Evolutionary conservation across 345 rosid genomes (phyloP).

Genomic region (Rhizophora mangle): DNA sequence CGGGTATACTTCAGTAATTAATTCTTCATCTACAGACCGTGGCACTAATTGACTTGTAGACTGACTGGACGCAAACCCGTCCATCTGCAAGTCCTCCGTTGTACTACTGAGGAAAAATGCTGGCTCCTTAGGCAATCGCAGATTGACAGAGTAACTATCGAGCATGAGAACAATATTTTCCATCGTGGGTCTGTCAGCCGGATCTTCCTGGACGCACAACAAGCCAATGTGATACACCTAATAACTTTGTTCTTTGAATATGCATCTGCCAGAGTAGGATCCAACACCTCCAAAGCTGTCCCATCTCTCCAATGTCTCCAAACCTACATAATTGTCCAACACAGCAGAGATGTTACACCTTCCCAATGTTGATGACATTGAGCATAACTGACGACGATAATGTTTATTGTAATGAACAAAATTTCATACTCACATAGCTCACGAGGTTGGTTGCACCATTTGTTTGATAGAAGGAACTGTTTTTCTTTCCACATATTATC

Average conservation of each 20-base stretch:
- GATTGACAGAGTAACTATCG: slow-evolving; percentile 37
- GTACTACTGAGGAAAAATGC: slow-evolving; percentile 24
- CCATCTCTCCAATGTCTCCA: not conserved
- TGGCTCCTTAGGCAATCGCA: slow-evolving; percentile 36
- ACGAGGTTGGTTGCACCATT: slow-evolving; percentile 25
- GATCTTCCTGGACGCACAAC: slow-evolving; percentile 63
- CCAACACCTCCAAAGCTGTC: slow-evolving; percentile 41
- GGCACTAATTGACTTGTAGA: slow-evolving; percentile 23
- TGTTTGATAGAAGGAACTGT: slow-evolving; percentile 23
- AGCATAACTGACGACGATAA: not conserved
- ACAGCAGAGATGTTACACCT: not conserved
- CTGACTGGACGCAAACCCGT: slow-evolving; percentile 2
- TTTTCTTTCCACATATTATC: slow-evolving; percentile 34
- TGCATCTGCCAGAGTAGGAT: slow-evolving; percentile 31
- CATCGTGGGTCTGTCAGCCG: slow-evolving; percentile 46
- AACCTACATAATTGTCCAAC: not conserved
- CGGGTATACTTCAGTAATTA: slow-evolving; percentile 39
- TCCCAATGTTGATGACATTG: not conserved
- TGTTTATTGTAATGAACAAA: not conserved
- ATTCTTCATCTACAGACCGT: slow-evolving; percentile 30
- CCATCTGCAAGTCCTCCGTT: not conserved
- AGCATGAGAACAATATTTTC: slow-evolving; percentile 44
- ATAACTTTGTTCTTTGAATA: slow-evolving; percentile 40
- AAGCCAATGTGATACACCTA: slow-evolving; percentile 55
- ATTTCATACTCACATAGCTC: slow-evolving; percentile 39